Evolutionary conservation across 371 early-diverging fungal genomes (phyloP).

Genomic region (Mucor mucedo): DNA sequence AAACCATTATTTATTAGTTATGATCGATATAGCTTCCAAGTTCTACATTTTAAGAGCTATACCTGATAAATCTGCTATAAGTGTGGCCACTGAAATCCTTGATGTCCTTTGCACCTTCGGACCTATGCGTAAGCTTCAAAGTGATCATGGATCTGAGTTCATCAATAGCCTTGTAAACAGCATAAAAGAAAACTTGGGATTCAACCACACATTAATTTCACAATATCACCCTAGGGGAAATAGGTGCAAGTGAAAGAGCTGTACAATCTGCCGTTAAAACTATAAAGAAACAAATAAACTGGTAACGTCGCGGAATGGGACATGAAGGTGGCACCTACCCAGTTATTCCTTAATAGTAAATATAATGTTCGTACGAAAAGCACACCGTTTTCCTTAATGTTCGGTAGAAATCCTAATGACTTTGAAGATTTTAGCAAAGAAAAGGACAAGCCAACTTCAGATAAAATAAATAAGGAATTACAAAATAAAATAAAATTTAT

Average conservation of each 20-base stretch:
- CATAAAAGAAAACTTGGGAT: neutral
- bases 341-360: slow-evolving; percentile 21
- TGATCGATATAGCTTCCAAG: slow-evolving; percentile 8
- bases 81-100: neutral
- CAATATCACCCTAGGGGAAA: slow-evolving; percentile 35
- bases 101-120: neutral
- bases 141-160: slow-evolving; percentile 42
- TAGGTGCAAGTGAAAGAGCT: slow-evolving; percentile 28
- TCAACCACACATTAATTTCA: slow-evolving; percentile 24
- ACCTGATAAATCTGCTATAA: slow-evolving; percentile 6
- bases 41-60: slow-evolving; percentile 9
- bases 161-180: slow-evolving; percentile 12
- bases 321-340: slow-evolving; percentile 24
- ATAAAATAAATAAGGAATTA: too few species aligned
- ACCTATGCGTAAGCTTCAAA: slow-evolving; percentile 6
- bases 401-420: too few species aligned
- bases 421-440: too few species aligned
- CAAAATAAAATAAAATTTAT: too few species aligned
- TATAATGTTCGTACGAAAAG: slow-evolving; percentile 10
- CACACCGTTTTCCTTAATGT: slow-evolving; percentile 22
- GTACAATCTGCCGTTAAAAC: slow-evolving; percentile 23
- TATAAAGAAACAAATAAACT: slow-evolving; percentile 23
- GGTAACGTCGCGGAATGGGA: slow-evolving; percentile 29
- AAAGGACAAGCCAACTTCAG: too few species aligned
- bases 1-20: slow-evolving; percentile 15